phyloP scores from a whole-genome alignment of 306 rosid genomes.

The Quercus cerris region DNA sequence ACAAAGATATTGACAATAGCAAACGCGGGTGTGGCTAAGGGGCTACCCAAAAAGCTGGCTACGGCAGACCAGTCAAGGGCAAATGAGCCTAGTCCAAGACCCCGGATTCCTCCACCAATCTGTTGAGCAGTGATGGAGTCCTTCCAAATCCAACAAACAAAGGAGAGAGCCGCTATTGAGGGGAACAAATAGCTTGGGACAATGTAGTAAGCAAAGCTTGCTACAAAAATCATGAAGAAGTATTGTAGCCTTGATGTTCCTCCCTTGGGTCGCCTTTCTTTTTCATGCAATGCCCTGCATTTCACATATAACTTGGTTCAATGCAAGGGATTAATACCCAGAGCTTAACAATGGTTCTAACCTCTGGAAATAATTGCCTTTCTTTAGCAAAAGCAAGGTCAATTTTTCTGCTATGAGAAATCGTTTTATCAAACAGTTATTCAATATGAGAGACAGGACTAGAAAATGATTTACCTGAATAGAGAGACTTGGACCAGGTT shows the following conservation, averaged over 20 bases:
- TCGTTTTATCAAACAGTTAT: background rate
- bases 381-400: background rate
- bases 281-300: slow-evolving; percentile 83
- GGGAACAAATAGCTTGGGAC: slow-evolving; percentile 79
- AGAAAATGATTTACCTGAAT: slow-evolving; percentile 47
- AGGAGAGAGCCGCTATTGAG: slow-evolving; percentile 49
- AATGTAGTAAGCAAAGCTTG: slow-evolving; percentile 72
- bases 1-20: slow-evolving; percentile 52
- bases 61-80: slow-evolving; percentile 77
- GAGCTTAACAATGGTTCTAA: background rate
- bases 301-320: background rate
- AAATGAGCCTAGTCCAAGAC: slow-evolving; percentile 80
- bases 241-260: slow-evolving; percentile 74
- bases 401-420: background rate
- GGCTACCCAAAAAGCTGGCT: slow-evolving; percentile 66
- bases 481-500: slow-evolving; percentile 86
- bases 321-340: background rate
- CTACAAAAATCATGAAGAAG: slow-evolving; percentile 50
- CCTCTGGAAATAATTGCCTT: no score
- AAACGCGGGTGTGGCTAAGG: slow-evolving; percentile 68
- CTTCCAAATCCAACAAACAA: slow-evolving; percentile 71
- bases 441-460: no score
- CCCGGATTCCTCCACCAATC: slow-evolving; percentile 66
- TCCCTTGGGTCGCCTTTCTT: slow-evolving; percentile 66
- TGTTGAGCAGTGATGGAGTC: slow-evolving; percentile 80